These are phyloP conservation scores for Yamadazyma ubonensis DNA, from an alignment of 805 yeast species.

Conservation along the genomic window DNA sequence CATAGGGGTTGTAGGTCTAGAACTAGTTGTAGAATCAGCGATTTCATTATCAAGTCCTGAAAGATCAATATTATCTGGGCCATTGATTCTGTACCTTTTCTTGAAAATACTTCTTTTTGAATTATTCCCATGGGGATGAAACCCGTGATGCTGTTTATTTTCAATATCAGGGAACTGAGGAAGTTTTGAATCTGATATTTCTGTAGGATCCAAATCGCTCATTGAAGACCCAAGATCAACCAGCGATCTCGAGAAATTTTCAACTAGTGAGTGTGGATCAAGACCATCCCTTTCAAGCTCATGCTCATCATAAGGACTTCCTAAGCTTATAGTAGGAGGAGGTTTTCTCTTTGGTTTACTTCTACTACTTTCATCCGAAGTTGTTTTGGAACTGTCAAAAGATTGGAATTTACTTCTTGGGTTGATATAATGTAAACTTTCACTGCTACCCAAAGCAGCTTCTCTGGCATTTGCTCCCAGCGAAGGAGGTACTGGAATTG, in stretches of 20 bases:
- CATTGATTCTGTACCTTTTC: slow-evolving; percentile 18
- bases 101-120: slow-evolving; percentile 20
- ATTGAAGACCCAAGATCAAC: slow-evolving; percentile 10
- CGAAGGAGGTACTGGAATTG: slow-evolving; percentile 29
- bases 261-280: slow-evolving; percentile 2
- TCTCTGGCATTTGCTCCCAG: slow-evolving; percentile 29
- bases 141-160: slow-evolving; percentile 20
- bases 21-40: slow-evolving; percentile 11
- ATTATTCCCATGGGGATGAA: slow-evolving; percentile 24
- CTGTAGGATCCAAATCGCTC: slow-evolving; percentile 7
- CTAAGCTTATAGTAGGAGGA: slow-evolving; percentile 20
- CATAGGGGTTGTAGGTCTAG: slow-evolving; percentile 17
- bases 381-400: slow-evolving; percentile 11
- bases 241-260: slow-evolving; percentile 13
- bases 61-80: slow-evolving; percentile 14
- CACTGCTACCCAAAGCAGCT: slow-evolving; percentile 23
- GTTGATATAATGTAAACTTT: slow-evolving; percentile 14
- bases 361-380: slow-evolving; percentile 12
- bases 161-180: slow-evolving; percentile 36
- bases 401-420: slow-evolving; percentile 13
- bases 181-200: slow-evolving; percentile 16
- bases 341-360: slow-evolving; percentile 26
- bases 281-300: neutral
- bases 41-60: slow-evolving; percentile 15
- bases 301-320: neutral